Evolutionary conservation across 2,329 filamentous ascomycete species (phyloP), one percentile per base, ranked within the genome.

Genomic region (Fusarium sp.): DNA sequence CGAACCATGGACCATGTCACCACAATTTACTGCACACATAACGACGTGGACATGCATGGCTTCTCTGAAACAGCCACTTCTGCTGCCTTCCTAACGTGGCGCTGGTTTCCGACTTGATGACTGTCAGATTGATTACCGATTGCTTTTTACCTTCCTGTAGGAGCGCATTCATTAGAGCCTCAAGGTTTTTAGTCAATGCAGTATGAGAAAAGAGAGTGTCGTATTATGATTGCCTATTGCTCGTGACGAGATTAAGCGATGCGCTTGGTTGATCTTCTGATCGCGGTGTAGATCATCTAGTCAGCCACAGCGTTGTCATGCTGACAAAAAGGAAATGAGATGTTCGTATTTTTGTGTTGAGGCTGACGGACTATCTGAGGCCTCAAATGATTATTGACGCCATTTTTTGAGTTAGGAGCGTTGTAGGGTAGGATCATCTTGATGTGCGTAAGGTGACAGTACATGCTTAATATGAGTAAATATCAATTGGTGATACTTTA

Each of bases 121-220:
- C 24, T 25, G 44, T 62, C 62, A 62, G n/a, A 46, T 66, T 67
- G 22, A 66, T 66, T 67, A 27, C 22, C 8, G 27, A n/a, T 16
- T 22, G 30, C 38, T 29, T 41, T n/a, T 18, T 22, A 49, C 48
- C 38, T 20, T 27, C 43, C 16, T 18, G 32, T 45, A 56, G 29
- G 6, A 43, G 22, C 25, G 46, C 11, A n/a, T 34, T 38, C 7
- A 13, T 34, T 8, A 24, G 22, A 16, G 12, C 3, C 10, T 25
- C 6, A 5, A 13, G 9, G 6, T 16, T 12, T 13, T 8, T 8
- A 15, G 9, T 22, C n/a, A 18, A 29, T 8, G 20, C 24, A 8
- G 18, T 8, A 20, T 11, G 12, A 27, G 24, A 53, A 41, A 27
- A 53, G 24, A 52, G n/a, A 22, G 24, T 29, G n/a, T 41, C 49